Conservation (phyloP, 202 grass and related monocot genomes). For the Carex sylvatica region DNA sequence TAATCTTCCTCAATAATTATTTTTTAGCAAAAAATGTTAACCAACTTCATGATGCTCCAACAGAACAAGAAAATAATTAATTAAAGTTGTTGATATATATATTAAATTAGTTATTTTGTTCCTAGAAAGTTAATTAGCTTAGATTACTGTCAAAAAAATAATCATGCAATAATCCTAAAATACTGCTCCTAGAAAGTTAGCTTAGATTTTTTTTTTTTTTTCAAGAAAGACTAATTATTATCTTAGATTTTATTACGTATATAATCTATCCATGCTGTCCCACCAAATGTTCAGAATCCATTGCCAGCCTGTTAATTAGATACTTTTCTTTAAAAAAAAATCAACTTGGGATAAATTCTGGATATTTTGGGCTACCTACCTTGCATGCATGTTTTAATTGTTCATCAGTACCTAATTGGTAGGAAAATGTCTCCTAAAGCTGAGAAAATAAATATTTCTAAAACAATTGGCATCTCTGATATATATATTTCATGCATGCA, state of each 20-base stretch:
- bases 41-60: neutral
- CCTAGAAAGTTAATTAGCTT: neutral
- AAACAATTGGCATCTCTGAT: neutral
- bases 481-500: neutral
- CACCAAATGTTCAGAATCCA: neutral
- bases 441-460: neutral
- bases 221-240: no score
- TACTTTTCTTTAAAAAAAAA: neutral
- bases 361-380: neutral
- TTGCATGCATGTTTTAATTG: neutral
- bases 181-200: neutral
- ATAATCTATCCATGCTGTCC: neutral
- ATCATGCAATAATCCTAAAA: neutral
- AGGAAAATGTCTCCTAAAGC: neutral
- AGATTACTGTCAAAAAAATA: neutral
- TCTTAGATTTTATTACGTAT: neutral
- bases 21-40: neutral
- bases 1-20: neutral
- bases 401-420: neutral
- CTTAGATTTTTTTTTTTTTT: neutral
- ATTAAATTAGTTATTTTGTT: neutral
- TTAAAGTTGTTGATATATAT: neutral
- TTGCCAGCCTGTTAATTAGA: neutral
- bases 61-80: neutral
- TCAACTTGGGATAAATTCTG: neutral